Conservation (phyloP, 305 asterid genomes). For the Coffea humblotiana region DNA sequence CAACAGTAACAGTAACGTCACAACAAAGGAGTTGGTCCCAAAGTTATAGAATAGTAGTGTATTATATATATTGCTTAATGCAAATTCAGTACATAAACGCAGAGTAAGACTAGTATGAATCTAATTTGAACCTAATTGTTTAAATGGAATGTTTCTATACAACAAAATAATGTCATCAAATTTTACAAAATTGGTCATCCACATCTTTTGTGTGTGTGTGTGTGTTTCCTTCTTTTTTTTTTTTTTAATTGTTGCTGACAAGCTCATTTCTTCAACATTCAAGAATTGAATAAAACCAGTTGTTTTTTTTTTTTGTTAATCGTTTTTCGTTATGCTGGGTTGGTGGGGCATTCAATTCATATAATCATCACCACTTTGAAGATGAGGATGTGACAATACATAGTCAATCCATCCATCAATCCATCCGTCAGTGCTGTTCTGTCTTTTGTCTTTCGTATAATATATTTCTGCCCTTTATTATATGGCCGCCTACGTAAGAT, state of each 20-base stretch:
- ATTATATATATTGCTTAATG: background rate
- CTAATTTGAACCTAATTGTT: too few relatives aligned
- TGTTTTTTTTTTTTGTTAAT: too few relatives aligned
- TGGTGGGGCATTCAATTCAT: background rate
- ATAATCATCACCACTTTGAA: constrained; percentile 7
- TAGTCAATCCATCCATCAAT: constrained; percentile 2
- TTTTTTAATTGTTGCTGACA: too few relatives aligned
- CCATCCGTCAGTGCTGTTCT: constrained; percentile 10
- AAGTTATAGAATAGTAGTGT: background rate
- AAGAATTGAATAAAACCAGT: too few relatives aligned
- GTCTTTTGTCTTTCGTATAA: background rate
- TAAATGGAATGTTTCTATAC: background rate
- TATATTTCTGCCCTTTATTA: constrained; percentile 4
- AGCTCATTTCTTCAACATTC: too few relatives aligned
- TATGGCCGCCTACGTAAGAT: constrained; percentile 1
- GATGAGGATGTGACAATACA: constrained; percentile 19
- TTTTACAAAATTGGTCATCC: too few relatives aligned
- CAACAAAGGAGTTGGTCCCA: background rate
- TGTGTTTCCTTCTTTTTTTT: too few relatives aligned
- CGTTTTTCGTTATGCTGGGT: background rate
- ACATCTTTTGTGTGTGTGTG: too few relatives aligned
- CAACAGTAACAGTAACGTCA: background rate
- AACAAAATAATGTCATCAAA: too few relatives aligned
- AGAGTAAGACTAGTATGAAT: too few relatives aligned
- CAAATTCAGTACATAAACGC: background rate